Evolutionary conservation across 2,329 filamentous ascomycete genomes (phyloP), one percentile per base, ranked within the genome.

Genomic region (Penicillium frequentans): DNA sequence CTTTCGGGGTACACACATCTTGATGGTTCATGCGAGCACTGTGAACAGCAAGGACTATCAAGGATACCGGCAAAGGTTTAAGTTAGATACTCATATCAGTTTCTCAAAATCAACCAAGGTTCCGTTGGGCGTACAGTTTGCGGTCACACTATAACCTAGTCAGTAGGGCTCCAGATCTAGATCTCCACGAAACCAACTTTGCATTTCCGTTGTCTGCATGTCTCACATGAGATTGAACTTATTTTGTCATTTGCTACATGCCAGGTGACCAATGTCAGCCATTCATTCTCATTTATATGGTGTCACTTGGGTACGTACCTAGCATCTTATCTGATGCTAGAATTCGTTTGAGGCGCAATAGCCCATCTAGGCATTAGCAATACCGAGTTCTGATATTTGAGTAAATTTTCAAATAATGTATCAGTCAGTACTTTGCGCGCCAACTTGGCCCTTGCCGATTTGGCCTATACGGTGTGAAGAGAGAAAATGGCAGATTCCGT

Each of bases 161-260:
- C 11, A 65, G 57, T 11, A 11, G 5, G 19, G 16, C 35, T 45
- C n/a, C 19, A 43, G 29, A 9, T 27, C 16, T 29, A 29, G 3
- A 19, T 3, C 5, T 10, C 23, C 19, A 7, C 11, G n/a, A 13
- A 14, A 57, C 62, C 26, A 37, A 66, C 64, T 45, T 66, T 66
- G 56, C 63, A 66, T 57, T 67, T 67, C 6, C 59, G 57, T 29
- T 66, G 63, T 48, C 64, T 61, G 37, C 64, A 67, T 47, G 49
- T 13, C 35, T 66, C 63, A 43, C 64, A 67, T 5, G 64, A 64
- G 10, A 67, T 67, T 0, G 56, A 39, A 54, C 59, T 65, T 43
- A 60, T 10, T 8, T 43, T 50, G 11, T 56, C 53, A n/a, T 42
- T 45, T 23, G 39, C 39, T 42, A 11, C 39, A 42, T 11, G 27